Base-by-base conservation (phyloP, 768 basidiomycete genomes). In the Trametes meyenii region DNA sequence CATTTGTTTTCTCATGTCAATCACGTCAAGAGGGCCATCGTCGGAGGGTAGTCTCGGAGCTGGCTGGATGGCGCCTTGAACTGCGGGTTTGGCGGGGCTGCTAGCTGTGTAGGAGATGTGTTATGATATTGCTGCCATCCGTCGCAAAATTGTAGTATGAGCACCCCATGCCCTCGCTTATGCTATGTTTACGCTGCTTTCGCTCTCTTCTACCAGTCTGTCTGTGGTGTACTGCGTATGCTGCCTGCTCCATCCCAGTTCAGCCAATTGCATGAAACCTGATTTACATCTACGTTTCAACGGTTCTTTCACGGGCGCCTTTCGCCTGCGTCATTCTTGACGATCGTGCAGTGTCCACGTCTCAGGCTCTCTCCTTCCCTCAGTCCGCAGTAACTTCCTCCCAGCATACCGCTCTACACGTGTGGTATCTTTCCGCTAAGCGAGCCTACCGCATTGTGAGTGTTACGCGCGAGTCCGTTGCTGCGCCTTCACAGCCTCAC, bases 121-220 rank as follows among this genome's bases (percentile, higher is more conserved):
- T 61, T 66, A 65, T 67, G 69, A 66, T 60, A 64, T 62, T 64
- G 61, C 63, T 64, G 55, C 64, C 57, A 35, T 60, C 58, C 58
- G 57, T 64, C 67, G 67, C 70, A 71, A 71, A 71, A 71, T 64
- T 71, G 68, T 71, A 71, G 70, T 71, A 71, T 69, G 70, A 71
- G 68, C 67, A 56, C 51, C 44, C 63, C 68, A 69, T 67, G 68
- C 70, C 49, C 65, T 60, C 66, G 65, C 62, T 68, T 69, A 69
- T 69, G 70, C 68, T 71, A 71, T 69, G 53, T 55, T 61, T 53
- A 63, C 64, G 51, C 55, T 60, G 60, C 58, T 51, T 58, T 54
- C 62, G 38, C 55, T 48, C 45, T 57, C 40, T 12, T 3, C 29
- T 33, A 33, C 8, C 29, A 33, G 29, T 33, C 29, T 8, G 29